A percentile compares a stretch with the other conserved stretches of the same genome.
phyloP scores from a whole-genome alignment of 345 rosid species.

The Excoecaria cochinchinensis region DNA sequence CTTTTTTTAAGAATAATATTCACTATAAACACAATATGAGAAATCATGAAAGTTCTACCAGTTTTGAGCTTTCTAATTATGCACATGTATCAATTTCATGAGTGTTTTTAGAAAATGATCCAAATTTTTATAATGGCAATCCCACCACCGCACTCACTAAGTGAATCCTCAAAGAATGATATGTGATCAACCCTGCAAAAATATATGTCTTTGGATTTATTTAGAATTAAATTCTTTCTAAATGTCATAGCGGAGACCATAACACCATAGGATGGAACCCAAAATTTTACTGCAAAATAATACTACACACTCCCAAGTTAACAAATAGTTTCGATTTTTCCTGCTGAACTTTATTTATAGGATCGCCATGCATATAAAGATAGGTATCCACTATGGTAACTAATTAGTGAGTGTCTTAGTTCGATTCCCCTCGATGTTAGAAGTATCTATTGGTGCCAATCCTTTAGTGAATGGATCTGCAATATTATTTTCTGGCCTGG shows the following conservation, averaged over 20 bases:
- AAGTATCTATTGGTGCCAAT: neutral
- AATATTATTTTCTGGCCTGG: neutral
- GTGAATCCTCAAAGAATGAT: neutral
- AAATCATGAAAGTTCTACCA: too few species aligned
- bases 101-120: neutral
- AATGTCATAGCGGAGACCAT: neutral
- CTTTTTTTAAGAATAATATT: too few species aligned
- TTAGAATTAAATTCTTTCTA: neutral
- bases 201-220: neutral
- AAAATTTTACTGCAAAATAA: neutral
- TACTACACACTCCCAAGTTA: neutral
- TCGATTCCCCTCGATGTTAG: neutral
- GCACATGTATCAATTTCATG: too few species aligned
- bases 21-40: too few species aligned
- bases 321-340: too few species aligned
- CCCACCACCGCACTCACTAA: constrained; percentile 1
- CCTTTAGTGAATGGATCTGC: neutral
- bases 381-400: too few species aligned
- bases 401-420: neutral
- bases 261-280: neutral
- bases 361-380: too few species aligned
- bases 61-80: too few species aligned
- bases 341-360: neutral
- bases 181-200: neutral
- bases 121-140: neutral